Evolutionary conservation across 768 basidiomycete species (phyloP).

Genomic region (Xanthoconium purpureum): DNA sequence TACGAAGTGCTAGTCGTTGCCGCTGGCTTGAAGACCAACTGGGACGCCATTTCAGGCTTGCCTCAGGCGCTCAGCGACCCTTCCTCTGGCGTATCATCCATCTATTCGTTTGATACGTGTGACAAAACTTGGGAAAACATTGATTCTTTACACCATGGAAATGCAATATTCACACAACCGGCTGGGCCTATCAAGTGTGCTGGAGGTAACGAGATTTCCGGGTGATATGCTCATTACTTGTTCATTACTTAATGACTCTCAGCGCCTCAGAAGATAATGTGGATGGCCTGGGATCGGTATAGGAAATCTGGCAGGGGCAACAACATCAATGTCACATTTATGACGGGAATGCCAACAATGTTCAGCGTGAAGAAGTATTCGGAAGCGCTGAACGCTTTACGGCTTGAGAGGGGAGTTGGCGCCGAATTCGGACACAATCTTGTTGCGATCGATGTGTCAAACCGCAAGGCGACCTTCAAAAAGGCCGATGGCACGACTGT

Average conservation of each 20-base stretch:
- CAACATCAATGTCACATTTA: constrained; percentile 69
- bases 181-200: constrained; percentile 92
- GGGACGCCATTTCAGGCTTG: constrained; percentile 70
- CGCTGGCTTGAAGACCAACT: constrained; percentile 85
- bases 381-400: constrained; percentile 75
- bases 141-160: constrained; percentile 68
- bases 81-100: constrained; percentile 80
- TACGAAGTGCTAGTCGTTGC: constrained; percentile 91
- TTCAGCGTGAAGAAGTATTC: constrained; percentile 97
- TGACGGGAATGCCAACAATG: constrained; percentile 92
- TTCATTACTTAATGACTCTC: constrained; percentile 3
- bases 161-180: constrained; percentile 94
- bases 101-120: constrained; percentile 87
- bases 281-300: constrained; percentile 92
- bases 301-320: constrained; percentile 55
- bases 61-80: constrained; percentile 73
- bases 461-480: constrained; percentile 83
- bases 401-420: constrained; percentile 76
- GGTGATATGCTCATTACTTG: neutral
- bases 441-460: constrained; percentile 63
- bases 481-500: constrained; percentile 65
- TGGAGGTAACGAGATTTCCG: constrained; percentile 51
- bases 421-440: constrained; percentile 84
- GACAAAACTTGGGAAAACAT: constrained; percentile 89
- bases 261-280: constrained; percentile 94